Evolutionary conservation across 2,329 filamentous ascomycete species (phyloP), one percentile per base, ranked within the genome.

Genomic region (Colletotrichum simmondsii): DNA sequence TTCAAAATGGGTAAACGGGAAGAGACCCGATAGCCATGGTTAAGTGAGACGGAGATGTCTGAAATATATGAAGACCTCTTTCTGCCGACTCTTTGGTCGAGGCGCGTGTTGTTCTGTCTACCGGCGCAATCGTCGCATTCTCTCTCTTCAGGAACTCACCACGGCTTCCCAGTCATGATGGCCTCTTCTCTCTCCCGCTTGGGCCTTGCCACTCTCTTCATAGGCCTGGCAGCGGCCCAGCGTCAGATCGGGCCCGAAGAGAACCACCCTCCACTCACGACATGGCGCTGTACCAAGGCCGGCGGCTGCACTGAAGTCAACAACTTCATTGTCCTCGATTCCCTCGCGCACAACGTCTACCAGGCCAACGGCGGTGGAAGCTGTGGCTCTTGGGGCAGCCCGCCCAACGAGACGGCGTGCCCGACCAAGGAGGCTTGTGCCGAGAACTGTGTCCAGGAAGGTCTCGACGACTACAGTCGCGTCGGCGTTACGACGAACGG

Each of bases 391-490:
- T 81, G 75, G 75, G 82, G 81, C n/a, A 78, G 73, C 42, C 72
- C 76, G 3, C 78, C 83, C 32, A 85, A 88, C 74, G 68, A 77
- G 14, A 84, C 83, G 1, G 84, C 83, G 0, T 90, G 88, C 75
- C 86, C 88, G 0, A 85, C 87, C 73, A 83, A 83, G 70, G 82
- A 81, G 68, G 84, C 85, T 0, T 91, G 89, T 74, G 85, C 87
- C 4, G 76, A 84, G 76, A 90, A 90, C 79, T 91, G 89, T 77
- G 81, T 88, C 69, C 83, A 90, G 53, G 85, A 89, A 49, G 87
- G 86, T 26, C 83, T 88, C 58, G 77, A 77, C 14, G 81, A 89
- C 78, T 90, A 90, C 77, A 76, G 79, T 16, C 65, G 66, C 10
- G 71, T 78, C 35, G 82, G 82, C 5, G 76, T 84, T 58, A 77